Conservation (phyloP, 176 grass and related monocot genomes). For the Puccinellia tenuiflora region DNA sequence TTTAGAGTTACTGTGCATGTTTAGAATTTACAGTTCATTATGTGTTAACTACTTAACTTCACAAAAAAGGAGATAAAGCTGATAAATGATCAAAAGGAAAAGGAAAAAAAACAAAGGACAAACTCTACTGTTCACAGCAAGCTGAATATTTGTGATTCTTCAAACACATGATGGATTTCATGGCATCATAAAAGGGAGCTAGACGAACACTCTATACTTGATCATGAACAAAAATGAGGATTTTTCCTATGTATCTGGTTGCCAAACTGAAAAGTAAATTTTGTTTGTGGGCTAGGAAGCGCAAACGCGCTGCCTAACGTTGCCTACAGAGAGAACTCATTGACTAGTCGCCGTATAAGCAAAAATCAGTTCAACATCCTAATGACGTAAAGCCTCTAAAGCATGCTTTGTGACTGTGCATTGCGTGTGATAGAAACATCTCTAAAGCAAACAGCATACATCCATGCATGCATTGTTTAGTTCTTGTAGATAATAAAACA, state of each 20-base stretch:
- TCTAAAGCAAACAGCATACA: neutral
- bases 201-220: neutral
- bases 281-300: neutral
- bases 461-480: neutral
- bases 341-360: neutral
- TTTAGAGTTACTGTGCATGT: neutral
- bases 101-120: neutral
- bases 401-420: neutral
- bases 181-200: neutral
- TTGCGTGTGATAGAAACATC: slow-evolving; percentile 2
- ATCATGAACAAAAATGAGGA: neutral
- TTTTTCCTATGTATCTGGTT: neutral
- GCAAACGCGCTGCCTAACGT: neutral
- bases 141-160: neutral
- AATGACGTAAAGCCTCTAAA: neutral
- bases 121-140: neutral
- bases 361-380: neutral
- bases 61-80: neutral
- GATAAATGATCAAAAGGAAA: neutral
- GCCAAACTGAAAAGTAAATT: neutral
- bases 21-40: neutral
- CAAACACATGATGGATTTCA: neutral
- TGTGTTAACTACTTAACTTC: neutral
- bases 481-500: neutral
- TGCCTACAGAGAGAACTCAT: neutral